Evolutionary conservation across 306 rosid species (phyloP), one percentile per base, ranked within the genome.

Genomic region (Senna siamea): DNA sequence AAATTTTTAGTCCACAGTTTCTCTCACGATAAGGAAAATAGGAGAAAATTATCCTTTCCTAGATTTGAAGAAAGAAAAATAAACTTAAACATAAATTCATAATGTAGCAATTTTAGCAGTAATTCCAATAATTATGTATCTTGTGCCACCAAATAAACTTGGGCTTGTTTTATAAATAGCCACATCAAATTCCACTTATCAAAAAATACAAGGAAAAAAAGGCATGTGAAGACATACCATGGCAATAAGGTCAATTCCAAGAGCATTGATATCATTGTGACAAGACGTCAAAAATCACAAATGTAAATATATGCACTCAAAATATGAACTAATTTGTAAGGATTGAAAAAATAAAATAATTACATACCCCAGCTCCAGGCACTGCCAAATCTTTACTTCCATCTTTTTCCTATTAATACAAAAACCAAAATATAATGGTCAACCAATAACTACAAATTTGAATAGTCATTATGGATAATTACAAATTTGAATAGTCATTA

Each of bases 341-440:
- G 23, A 77, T 10, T 18, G 46, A 58, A 6, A 59, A 72, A 28
- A 37, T 59, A 53, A 23, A 48, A 54, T 41, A 53, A 78, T 41
- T 69, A 51, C 83, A 73, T 92, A 94, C 99, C 98, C 98, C 99
- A 70, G 99, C 99, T 82, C 92, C 99, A 87, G 96, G 99, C 13
- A 83, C 98, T 0, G 96, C 93, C 81, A 90, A 79, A 76, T 92
- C 99, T 79, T 84, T 92, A 80, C 73, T 83, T 58, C 85, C 89
- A 66, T 84, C 88, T 62, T 83, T 90, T 77, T 82, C 97, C 99
- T 94, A 81, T 76, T 65, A 62, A 82, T 61, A 46, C 61, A 84
- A 87, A 26, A 82, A 72, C 41, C 74, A 81, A 66, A 82, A 72
- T 47, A 67, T 15, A 57, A 77, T 35, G 54, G 73, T 57, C 80